Conservation (phyloP, 805 yeast species). For the Starmerella davenportii region DNA sequence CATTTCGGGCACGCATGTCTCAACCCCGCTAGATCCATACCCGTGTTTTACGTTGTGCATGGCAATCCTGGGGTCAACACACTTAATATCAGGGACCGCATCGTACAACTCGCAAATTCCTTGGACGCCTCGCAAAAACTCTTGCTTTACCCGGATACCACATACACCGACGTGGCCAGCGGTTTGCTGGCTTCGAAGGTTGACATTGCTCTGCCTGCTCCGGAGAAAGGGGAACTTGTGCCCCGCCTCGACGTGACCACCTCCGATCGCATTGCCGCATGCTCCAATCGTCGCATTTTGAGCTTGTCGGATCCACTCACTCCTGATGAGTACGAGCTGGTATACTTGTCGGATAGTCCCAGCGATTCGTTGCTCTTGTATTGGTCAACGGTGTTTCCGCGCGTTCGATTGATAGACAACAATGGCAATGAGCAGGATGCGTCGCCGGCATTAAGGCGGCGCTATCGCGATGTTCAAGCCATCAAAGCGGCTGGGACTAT, state of each 20-base stretch:
- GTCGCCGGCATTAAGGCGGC: slow-evolving; percentile 58
- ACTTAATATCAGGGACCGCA: slow-evolving; percentile 21
- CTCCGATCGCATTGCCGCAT: too few species aligned
- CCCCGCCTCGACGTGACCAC: slow-evolving; percentile 4
- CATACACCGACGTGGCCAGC: slow-evolving; percentile 33
- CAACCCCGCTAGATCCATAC: slow-evolving; percentile 54
- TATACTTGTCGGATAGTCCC: slow-evolving; percentile 32
- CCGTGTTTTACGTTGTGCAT: slow-evolving; percentile 64
- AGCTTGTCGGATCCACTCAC: too few species aligned
- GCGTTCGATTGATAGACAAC: slow-evolving; percentile 3
- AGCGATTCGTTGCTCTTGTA: slow-evolving; percentile 62
- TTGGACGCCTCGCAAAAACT: slow-evolving; percentile 1
- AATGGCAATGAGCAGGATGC: slow-evolving; percentile 20
- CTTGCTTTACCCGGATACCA: slow-evolving; percentile 54
- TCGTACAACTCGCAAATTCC: neutral
- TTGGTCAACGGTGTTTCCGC: slow-evolving; percentile 48
- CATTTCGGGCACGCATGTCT: slow-evolving; percentile 94
- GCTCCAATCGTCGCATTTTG: too few species aligned
- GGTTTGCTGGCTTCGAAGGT: slow-evolving; percentile 21
- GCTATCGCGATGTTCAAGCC: slow-evolving; percentile 71
- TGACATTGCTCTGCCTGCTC: slow-evolving; percentile 18
- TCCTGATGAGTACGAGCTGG: slow-evolving; percentile 1
- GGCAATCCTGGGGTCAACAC: slow-evolving; percentile 29
- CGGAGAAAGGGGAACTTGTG: slow-evolving; percentile 11
- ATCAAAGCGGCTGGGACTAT: slow-evolving; percentile 85